phyloP scores from a whole-genome alignment of 2,329 filamentous ascomycete species.

The Fusarium fujikuroi region DNA sequence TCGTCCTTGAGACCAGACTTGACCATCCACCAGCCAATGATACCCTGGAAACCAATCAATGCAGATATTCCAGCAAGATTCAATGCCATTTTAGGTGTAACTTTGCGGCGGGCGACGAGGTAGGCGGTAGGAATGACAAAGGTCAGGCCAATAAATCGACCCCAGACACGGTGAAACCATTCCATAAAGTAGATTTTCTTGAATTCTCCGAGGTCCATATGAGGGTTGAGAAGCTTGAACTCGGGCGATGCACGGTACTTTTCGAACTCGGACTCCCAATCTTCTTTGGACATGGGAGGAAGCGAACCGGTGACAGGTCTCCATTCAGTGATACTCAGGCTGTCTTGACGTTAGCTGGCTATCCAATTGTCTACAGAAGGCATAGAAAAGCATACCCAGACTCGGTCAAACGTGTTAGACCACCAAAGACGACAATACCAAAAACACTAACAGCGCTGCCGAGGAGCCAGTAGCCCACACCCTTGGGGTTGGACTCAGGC shows the following conservation, averaged over 20 bases:
- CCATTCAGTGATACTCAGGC: constrained; percentile 99
- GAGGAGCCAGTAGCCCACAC: constrained; percentile 91
- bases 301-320: constrained; percentile 92
- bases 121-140: constrained; percentile 91
- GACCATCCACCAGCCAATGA: constrained; percentile 99
- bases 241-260: constrained; percentile 95
- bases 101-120: constrained; percentile 83
- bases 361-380: background rate
- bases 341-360: constrained; percentile 50
- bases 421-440: constrained; percentile 95
- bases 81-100: constrained; percentile 80
- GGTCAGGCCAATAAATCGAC: constrained; percentile 87
- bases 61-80: constrained; percentile 85
- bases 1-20: constrained; percentile 96
- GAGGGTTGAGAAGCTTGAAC: constrained; percentile 89
- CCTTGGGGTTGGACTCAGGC: constrained; percentile 75
- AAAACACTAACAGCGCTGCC: constrained; percentile 94
- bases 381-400: constrained; percentile 75
- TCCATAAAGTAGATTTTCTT: constrained; percentile 99
- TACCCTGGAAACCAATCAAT: constrained; percentile 93
- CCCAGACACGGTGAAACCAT: constrained; percentile 96
- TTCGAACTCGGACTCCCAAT: constrained; percentile 93
- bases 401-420: constrained; percentile 92
- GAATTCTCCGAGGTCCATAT: constrained; percentile 93
- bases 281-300: constrained; percentile 79